Evolutionary conservation across 139 green algal species (phyloP).

Genomic region (Tetradesmus lagerheimii): DNA sequence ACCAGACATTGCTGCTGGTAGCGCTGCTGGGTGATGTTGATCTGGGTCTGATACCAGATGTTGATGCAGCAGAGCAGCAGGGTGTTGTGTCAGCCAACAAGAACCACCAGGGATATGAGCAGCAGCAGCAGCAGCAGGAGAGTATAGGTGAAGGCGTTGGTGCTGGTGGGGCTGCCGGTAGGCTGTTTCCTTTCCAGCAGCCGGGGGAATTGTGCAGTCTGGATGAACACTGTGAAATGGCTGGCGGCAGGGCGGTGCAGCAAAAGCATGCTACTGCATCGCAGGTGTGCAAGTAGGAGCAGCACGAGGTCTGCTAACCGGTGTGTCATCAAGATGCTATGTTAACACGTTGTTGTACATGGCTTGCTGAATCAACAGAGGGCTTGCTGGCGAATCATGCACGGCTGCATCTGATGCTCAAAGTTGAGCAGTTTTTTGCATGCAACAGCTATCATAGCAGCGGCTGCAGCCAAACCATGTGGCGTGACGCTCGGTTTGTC

Average conservation of each 20-base stretch:
- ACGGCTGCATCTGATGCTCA: no score
- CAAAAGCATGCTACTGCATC: background rate
- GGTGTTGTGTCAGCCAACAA: background rate
- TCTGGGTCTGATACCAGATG: background rate
- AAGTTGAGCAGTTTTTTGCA: no score
- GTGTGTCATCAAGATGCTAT: no score
- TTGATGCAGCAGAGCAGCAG: background rate
- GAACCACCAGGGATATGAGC: background rate
- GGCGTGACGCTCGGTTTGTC: no score
- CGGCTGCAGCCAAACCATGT: no score
- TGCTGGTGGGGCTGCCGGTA: background rate
- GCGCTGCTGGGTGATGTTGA: background rate
- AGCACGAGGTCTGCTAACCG: no score
- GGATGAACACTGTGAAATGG: background rate
- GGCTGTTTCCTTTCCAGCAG: constrained; percentile 5
- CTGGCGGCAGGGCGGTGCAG: background rate
- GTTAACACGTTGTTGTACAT: background rate
- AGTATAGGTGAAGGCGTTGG: background rate
- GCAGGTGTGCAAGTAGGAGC: background rate
- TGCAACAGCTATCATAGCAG: no score
- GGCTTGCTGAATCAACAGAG: background rate
- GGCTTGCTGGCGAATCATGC: no score
- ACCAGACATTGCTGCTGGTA: background rate
- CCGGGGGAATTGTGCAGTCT: background rate
- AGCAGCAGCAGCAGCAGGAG: background rate